Percentiles rank a stretch among this genome's conserved stretches.
These are phyloP conservation scores for Fusarium poae DNA, from an alignment of 2,329 filamentous ascomycete genomes.

Conservation along the genomic window DNA sequence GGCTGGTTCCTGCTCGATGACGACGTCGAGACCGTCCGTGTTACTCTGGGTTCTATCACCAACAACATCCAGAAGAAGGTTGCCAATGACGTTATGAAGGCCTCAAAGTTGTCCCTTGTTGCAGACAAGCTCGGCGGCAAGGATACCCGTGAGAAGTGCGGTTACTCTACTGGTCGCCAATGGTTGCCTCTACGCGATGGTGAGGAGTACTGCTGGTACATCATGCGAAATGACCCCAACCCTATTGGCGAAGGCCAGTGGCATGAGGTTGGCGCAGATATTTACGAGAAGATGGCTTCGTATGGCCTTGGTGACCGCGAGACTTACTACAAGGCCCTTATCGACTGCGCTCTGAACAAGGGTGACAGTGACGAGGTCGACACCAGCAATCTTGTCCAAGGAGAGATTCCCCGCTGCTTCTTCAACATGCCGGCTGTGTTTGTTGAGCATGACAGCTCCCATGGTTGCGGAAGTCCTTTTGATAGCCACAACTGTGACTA, in stretches of 20 bases:
- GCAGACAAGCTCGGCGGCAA: constrained; percentile 22
- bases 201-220: constrained; percentile 40
- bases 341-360: constrained; percentile 20
- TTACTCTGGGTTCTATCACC: constrained; percentile 19
- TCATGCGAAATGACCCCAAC: constrained; percentile 31
- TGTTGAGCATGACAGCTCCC: constrained; percentile 7
- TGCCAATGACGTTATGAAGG: constrained; percentile 40
- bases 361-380: constrained; percentile 17
- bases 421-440: constrained; percentile 26
- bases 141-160: constrained; percentile 7
- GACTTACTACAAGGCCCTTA: constrained; percentile 24
- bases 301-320: constrained; percentile 33
- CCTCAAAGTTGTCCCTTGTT: constrained; percentile 13
- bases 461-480: constrained; percentile 23
- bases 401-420: constrained; percentile 26
- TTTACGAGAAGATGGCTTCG: constrained; percentile 34
- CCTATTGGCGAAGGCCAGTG: background rate
- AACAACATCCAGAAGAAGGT: constrained; percentile 41
- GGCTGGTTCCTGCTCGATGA: constrained; percentile 39
- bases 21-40: constrained; percentile 23
- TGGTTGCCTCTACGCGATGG: constrained; percentile 25
- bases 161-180: constrained; percentile 16
- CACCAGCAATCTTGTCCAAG: constrained; percentile 9
- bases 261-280: constrained; percentile 15
- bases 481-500: constrained; percentile 16